Conservation (phyloP, 495 filamentous ascomycete species). For the Trichocladium antarcticum region DNA sequence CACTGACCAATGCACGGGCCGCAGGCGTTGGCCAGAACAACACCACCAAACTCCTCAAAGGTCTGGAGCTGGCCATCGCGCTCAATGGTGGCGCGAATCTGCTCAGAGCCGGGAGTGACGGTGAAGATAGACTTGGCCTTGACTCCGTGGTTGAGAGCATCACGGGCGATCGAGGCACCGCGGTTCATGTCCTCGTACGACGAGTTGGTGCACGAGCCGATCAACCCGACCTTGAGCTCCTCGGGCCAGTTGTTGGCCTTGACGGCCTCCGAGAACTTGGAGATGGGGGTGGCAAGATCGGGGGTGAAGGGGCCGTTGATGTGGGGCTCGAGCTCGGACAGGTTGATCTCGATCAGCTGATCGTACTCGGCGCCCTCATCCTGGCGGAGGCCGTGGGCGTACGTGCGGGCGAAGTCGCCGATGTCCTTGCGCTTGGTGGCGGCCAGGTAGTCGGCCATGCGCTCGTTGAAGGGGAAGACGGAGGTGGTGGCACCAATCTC, state of each 20-base stretch:
- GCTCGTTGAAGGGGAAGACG: conserved; percentile 97
- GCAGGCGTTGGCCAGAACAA: conserved; percentile 94
- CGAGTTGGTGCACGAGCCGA: conserved; percentile 99
- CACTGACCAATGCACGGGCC: conserved; percentile 76
- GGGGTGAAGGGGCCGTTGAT: conserved; percentile 99
- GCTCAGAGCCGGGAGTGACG: conserved; percentile 93
- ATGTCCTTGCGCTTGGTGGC: conserved; percentile 88
- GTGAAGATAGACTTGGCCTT: conserved; percentile 92
- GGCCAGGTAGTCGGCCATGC: conserved; percentile 89
- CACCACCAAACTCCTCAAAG: conserved; percentile 93
- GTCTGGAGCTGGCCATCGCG: conserved; percentile 93
- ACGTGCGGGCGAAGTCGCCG: conserved; percentile 75
- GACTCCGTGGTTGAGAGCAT: conserved; percentile 86
- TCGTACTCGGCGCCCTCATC: conserved; percentile 96
- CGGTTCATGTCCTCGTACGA: conserved; percentile 99
- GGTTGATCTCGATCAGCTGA: conserved; percentile 90
- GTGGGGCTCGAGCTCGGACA: conserved; percentile 89
- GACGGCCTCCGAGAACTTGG: conserved; percentile 91
- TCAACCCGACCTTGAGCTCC: conserved; percentile 91
- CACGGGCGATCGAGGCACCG: conserved; percentile 84
- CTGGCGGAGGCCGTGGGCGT: conserved; percentile 76
- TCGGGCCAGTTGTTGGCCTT: conserved; percentile 93
- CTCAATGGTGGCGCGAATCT: conserved; percentile 90
- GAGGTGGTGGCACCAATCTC: conserved; percentile 96
- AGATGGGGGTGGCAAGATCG: conserved; percentile 94